Conservation (phyloP, 2,329 filamentous ascomycete species). For the Colletotrichum sansevieriae region DNA sequence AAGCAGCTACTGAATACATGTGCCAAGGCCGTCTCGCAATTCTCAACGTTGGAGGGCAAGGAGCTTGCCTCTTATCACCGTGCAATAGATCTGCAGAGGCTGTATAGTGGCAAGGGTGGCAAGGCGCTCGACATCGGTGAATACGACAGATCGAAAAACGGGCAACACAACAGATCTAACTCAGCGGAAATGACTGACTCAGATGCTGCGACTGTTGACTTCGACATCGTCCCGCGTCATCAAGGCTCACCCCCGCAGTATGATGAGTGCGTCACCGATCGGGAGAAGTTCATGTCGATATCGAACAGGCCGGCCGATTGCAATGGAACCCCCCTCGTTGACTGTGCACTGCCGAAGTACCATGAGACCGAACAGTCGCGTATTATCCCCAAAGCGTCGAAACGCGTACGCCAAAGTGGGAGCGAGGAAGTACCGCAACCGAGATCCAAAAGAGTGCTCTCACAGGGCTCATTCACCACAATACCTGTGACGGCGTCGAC, state of each 20-base stretch:
- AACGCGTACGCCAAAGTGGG: too few relatives aligned
- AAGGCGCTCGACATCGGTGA: background rate
- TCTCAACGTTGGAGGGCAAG: background rate
- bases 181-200: background rate
- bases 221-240: slow-evolving; percentile 3
- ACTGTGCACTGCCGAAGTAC: background rate
- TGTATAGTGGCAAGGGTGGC: background rate
- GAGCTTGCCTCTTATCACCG: background rate
- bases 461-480: too few relatives aligned
- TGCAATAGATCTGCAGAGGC: background rate
- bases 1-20: background rate
- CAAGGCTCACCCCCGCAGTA: slow-evolving; percentile 18
- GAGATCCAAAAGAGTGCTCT: too few relatives aligned
- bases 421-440: too few relatives aligned
- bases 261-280: background rate
- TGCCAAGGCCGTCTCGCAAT: background rate
- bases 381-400: background rate
- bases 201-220: background rate
- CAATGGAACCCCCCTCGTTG: background rate
- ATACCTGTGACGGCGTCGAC: too few relatives aligned
- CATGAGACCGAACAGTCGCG: background rate
- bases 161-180: background rate
- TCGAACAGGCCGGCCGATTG: background rate
- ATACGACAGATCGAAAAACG: too few relatives aligned
- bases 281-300: background rate